These are phyloP conservation scores for Crithidia acanthocephali DNA, from an alignment of 208 protist species.

Conservation along the genomic window DNA sequence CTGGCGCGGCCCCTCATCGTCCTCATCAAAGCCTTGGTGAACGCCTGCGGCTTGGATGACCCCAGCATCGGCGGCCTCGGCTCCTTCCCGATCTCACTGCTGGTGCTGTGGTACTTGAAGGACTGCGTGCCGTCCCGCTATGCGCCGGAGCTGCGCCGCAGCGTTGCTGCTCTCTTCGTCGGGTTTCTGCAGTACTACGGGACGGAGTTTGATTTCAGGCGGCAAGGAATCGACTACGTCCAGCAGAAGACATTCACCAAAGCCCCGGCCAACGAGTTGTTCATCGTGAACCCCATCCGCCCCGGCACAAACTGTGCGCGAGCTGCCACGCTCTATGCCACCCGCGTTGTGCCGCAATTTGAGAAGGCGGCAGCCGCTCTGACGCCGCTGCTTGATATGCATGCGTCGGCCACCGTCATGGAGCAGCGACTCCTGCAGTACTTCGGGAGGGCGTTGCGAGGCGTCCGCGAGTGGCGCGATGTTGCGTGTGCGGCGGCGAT, in stretches of 20 bases:
- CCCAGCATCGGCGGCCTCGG: constrained; percentile 83
- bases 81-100: constrained; percentile 81
- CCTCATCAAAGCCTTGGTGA: constrained; percentile 76
- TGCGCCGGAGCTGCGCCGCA: constrained; percentile 43
- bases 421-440: constrained; percentile 21
- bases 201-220: constrained; percentile 57
- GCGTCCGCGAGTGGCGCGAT: constrained; percentile 20
- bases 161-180: constrained; percentile 57
- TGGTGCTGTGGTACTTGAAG: constrained; percentile 84
- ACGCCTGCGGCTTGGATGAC: constrained; percentile 64
- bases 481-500: constrained; percentile 11
- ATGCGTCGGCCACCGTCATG: constrained; percentile 23
- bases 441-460: constrained; percentile 13
- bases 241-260: constrained; percentile 58
- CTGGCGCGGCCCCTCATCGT: constrained; percentile 78
- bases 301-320: constrained; percentile 67
- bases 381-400: constrained; percentile 38
- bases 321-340: constrained; percentile 59
- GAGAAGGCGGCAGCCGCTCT: constrained; percentile 42
- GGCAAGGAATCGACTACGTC: constrained; percentile 69
- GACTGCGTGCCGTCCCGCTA: constrained; percentile 44
- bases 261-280: constrained; percentile 46
- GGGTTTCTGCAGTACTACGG: constrained; percentile 86
- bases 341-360: constrained; percentile 59
- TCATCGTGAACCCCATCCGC: constrained; percentile 74